phyloP scores from a whole-genome alignment of 1,284 basidiomycete species.

The Pseudozyma tsukubaensis region DNA sequence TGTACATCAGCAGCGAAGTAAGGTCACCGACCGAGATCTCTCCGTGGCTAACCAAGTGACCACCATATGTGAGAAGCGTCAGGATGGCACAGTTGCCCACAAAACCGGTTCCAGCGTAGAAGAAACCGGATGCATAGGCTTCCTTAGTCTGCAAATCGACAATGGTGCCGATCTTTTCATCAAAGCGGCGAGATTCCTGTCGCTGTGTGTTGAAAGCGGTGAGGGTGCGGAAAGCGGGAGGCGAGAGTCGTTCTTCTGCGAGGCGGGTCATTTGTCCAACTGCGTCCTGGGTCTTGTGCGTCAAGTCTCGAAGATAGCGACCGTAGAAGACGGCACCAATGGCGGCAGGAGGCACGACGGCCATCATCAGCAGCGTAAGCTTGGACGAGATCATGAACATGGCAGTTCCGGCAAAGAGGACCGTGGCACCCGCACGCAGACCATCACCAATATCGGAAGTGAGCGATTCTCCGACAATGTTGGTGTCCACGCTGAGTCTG shows the following conservation, averaged over 20 bases:
- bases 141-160: slow-evolving; percentile 85
- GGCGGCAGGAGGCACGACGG: slow-evolving; percentile 92
- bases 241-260: slow-evolving; percentile 88
- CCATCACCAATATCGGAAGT: slow-evolving; percentile 66
- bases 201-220: slow-evolving; percentile 86
- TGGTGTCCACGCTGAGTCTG: slow-evolving; percentile 89
- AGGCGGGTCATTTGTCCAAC: slow-evolving; percentile 89
- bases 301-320: slow-evolving; percentile 89
- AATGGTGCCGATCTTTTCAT: slow-evolving; percentile 76
- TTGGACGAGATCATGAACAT: slow-evolving; percentile 96
- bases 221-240: slow-evolving; percentile 83
- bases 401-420: slow-evolving; percentile 77
- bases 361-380: slow-evolving; percentile 90
- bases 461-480: slow-evolving; percentile 92
- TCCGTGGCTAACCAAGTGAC: slow-evolving; percentile 86
- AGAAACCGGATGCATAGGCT: slow-evolving; percentile 88
- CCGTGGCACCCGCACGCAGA: slow-evolving; percentile 60
- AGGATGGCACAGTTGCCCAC: slow-evolving; percentile 93
- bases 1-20: slow-evolving; percentile 86
- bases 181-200: slow-evolving; percentile 75
- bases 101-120: slow-evolving; percentile 88
- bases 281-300: slow-evolving; percentile 91
- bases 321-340: slow-evolving; percentile 97
- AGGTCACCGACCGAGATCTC: slow-evolving; percentile 76
- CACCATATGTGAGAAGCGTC: slow-evolving; percentile 90